phyloP scores from a whole-genome alignment of 805 yeast genomes.

The Candida adriatica region DNA sequence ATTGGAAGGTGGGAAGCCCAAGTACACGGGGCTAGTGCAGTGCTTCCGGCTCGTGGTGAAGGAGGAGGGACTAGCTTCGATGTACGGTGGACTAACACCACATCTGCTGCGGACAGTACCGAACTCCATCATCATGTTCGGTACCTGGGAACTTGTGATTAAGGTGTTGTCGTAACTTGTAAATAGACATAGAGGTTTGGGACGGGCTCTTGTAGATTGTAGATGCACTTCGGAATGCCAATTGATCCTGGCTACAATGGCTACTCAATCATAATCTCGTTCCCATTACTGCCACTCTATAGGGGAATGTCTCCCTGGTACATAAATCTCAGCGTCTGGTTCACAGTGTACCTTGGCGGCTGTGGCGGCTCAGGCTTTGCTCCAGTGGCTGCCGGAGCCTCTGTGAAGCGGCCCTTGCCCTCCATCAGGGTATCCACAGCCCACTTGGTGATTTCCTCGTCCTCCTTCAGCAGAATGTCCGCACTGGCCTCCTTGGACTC shows the following conservation, averaged over 20 bases:
- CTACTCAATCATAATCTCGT: too few species aligned
- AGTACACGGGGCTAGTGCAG: conserved; percentile 84
- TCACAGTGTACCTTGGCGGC: conserved; percentile 21
- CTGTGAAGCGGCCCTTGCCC: conserved; percentile 15
- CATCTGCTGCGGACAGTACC: conserved; percentile 96
- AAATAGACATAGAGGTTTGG: too few species aligned
- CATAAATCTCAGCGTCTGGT: conserved; percentile 36
- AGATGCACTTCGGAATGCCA: too few species aligned
- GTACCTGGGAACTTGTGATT: conserved; percentile 91
- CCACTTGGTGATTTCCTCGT: conserved; percentile 66
- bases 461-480: conserved; percentile 26
- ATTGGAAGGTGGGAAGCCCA: conserved; percentile 65
- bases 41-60: conserved; percentile 79
- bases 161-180: conserved; percentile 44
- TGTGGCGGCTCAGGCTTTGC: not conserved
- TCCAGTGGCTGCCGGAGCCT: conserved; percentile 6
- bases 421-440: conserved; percentile 48
- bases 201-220: too few species aligned
- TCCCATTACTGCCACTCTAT: too few species aligned
- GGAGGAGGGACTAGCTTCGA: conserved; percentile 87
- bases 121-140: conserved; percentile 96
- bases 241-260: too few species aligned
- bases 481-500: conserved; percentile 30
- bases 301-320: conserved; percentile 34
- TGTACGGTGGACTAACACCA: conserved; percentile 98